Evolutionary conservation across 129 eudicot genomes (phyloP).

Genomic region (Lactuca saligna): DNA sequence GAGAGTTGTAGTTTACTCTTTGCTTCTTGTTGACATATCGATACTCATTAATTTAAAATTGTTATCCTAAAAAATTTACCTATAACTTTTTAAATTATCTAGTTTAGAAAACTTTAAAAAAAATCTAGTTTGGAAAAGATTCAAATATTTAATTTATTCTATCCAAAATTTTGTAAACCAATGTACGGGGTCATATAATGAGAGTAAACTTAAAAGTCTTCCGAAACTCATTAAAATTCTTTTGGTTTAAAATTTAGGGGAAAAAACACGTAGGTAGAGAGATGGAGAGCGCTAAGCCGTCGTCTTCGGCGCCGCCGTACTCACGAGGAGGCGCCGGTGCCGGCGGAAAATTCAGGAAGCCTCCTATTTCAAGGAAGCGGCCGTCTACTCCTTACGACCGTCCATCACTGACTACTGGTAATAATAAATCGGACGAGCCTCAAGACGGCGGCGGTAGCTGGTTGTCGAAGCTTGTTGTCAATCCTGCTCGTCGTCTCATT

Average conservation of each 20-base stretch:
- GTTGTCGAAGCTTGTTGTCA: conserved; percentile 67
- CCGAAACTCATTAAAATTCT: not conserved
- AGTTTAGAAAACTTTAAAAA: too few species aligned
- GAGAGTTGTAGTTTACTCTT: too few species aligned
- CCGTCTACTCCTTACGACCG: conserved; percentile 70
- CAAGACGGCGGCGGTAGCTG: conserved; percentile 44
- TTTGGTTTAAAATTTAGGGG: not conserved
- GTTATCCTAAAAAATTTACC: too few species aligned
- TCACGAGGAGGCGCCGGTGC: conserved; percentile 51
- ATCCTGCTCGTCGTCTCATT: conserved; percentile 63
- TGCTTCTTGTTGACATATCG: too few species aligned
- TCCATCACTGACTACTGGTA: conserved; percentile 28
- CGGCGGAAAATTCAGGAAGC: conserved; percentile 65
- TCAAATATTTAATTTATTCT: too few species aligned
- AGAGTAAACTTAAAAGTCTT: conserved; percentile 1
- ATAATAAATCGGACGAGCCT: conserved; percentile 10
- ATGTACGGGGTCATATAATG: not conserved
- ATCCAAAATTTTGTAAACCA: not conserved
- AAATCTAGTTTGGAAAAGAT: too few species aligned
- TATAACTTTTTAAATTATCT: too few species aligned
- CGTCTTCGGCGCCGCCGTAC: conserved; percentile 39
- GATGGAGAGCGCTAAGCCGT: conserved; percentile 39
- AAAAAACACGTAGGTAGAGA: conserved; percentile 14
- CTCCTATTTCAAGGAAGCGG: conserved; percentile 46
- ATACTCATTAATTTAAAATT: too few species aligned